Evolutionary conservation across 148 eudicot genomes (phyloP).

Genomic region (Spergularia marina): DNA sequence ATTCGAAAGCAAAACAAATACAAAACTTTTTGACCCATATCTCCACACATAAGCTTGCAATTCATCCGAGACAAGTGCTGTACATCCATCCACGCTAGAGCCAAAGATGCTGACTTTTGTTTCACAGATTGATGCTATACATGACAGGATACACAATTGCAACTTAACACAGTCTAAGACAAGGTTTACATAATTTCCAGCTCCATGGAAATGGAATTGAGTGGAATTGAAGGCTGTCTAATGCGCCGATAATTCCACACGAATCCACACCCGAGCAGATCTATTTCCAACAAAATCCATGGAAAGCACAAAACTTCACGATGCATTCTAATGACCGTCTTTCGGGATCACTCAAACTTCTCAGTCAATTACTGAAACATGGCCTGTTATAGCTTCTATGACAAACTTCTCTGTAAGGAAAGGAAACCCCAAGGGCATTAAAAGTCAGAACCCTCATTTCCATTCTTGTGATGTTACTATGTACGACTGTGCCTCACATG

Average conservation of each 20-base stretch:
- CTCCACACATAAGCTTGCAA: not conserved
- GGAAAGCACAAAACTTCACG: not conserved
- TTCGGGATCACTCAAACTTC: not conserved
- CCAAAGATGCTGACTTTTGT: not conserved
- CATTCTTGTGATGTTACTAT: not conserved
- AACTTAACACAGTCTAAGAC: no score
- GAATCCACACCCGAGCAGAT: conserved; percentile 23
- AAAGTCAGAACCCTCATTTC: not conserved
- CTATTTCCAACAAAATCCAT: not conserved
- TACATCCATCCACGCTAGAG: conserved; percentile 21
- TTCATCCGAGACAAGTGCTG: conserved; percentile 16
- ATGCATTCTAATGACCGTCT: conserved; percentile 5
- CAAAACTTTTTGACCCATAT: no score
- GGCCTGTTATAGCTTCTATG: not conserved
- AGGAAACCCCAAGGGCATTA: not conserved
- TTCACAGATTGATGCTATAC: not conserved
- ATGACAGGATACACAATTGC: no score
- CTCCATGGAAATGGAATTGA: conserved; percentile 26
- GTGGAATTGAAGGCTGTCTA: conserved; percentile 34
- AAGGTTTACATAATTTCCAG: not conserved
- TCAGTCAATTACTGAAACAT: not conserved
- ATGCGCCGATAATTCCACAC: conserved; percentile 24
- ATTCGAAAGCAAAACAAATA: no score
- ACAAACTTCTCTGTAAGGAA: not conserved
- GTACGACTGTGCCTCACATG: conserved; percentile 5